Percentiles rank a stretch among this genome's conserved stretches.
phyloP scores from a whole-genome alignment of 2,329 filamentous ascomycete species.

The Scolecobasidium constrictum region DNA sequence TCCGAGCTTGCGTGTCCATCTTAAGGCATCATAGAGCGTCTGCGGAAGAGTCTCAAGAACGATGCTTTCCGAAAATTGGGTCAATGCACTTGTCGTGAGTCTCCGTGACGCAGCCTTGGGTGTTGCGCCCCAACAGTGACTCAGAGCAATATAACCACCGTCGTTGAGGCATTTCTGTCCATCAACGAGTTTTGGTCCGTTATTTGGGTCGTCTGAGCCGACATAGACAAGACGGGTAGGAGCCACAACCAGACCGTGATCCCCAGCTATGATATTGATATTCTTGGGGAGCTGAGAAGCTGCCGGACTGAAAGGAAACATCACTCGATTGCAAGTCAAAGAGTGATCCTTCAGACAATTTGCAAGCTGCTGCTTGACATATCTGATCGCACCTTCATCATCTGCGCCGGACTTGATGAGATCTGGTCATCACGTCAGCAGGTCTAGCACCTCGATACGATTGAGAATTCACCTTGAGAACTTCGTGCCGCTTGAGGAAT shows the following conservation, averaged over 20 bases:
- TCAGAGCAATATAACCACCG: conserved; percentile 5
- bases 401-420: neutral
- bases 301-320: neutral
- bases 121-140: conserved; percentile 5
- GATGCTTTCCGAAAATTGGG: conserved; percentile 1
- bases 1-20: conserved; percentile 7
- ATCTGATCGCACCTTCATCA: neutral
- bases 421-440: no score
- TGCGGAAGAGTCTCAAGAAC: conserved; percentile 7
- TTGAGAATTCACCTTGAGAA: neutral
- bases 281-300: neutral
- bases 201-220: neutral
- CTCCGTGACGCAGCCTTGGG: neutral
- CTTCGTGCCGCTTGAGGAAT: neutral
- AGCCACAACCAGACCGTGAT: neutral
- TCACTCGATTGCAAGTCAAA: neutral
- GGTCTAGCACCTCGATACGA: no score
- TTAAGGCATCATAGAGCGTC: conserved; percentile 13
- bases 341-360: neutral
- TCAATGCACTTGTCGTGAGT: neutral
- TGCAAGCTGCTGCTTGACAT: neutral
- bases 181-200: neutral
- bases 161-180: neutral
- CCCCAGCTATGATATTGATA: neutral
- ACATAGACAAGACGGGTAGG: neutral